Base-by-base conservation (phyloP, 2,329 filamentous ascomycete species). In the Verticillium alfalfae region DNA sequence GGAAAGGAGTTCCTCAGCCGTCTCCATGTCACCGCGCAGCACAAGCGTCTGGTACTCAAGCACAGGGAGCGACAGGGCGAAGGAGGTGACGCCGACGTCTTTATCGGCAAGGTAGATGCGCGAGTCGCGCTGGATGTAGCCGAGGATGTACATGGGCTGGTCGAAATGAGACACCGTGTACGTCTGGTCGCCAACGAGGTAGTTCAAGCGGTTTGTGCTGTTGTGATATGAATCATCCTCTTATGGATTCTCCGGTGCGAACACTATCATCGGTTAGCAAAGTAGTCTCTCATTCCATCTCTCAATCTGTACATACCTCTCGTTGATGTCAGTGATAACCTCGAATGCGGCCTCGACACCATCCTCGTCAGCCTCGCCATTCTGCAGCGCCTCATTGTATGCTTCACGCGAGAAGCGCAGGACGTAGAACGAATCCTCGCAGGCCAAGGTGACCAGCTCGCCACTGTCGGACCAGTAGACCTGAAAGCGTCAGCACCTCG, bases 391-490 rank as follows among this genome's bases (percentile, higher is more conserved):
- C 63, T 93, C 89, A 41, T 93, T 78, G 69, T 96, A 98, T 72
- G 89, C 90, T 69, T 98, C 94, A 62, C 93, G 84, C 13, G 92
- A 96, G 78, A 92, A 99, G 61, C 95, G 87, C 60, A 99, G 81
- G 58, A 99, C 92, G 72, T 98, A 99, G 76, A 93, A 97, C 45
- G 90, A 92, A 72, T 98, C 95, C 62, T 98, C 94, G 72, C 94
- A 98, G 18, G 93, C 93, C 70, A 99, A 86, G 8, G 92, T 86
- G 39, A 98, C 92, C 54, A 99, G 83, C 78, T 99, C 95, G 65
- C 95, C 95, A 67, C 89, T 96, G 70, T 98, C 95, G 3, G 93
- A 97, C 95, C 95, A 99, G 83, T 97, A 97, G 13, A 99, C 91
- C 82, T 90, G 65, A 18, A 8, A 12, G 10, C 10, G 45, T 59